A percentile compares a stretch with the other conserved stretches of the same genome.
Conservation (phyloP, 2,329 filamentous ascomycete genomes). For the Lasiodiplodia sp. region DNA sequence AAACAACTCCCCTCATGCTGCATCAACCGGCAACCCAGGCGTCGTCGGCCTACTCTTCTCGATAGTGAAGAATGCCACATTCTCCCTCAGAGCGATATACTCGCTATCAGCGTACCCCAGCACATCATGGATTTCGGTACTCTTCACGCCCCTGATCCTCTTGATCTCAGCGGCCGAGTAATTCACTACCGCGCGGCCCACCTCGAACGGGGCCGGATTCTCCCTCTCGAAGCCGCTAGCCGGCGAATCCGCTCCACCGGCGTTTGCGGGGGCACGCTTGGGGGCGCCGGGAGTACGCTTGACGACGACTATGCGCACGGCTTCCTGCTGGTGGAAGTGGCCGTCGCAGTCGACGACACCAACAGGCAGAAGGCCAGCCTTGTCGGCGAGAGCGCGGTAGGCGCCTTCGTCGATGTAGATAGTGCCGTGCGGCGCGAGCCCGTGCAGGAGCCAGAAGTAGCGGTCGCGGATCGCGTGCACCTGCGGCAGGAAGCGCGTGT, state of each 20-base stretch:
- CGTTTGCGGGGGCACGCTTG: neutral
- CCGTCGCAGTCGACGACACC: constrained; percentile 92
- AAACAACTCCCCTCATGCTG: neutral
- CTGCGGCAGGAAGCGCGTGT: constrained; percentile 92
- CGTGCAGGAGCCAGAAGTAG: constrained; percentile 97
- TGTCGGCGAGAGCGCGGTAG: constrained; percentile 77
- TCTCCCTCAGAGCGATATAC: constrained; percentile 88
- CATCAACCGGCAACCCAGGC: constrained; percentile 35
- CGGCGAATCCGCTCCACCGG: neutral
- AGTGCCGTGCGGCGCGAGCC: constrained; percentile 86
- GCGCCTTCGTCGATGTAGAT: constrained; percentile 94
- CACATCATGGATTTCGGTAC: constrained; percentile 77
- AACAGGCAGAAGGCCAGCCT: constrained; percentile 86
- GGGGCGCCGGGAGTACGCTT: constrained; percentile 53
- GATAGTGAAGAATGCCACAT: constrained; percentile 74
- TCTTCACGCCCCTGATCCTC: constrained; percentile 83
- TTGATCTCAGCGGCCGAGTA: constrained; percentile 87
- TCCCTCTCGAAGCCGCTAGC: constrained; percentile 39
- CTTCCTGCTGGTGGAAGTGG: constrained; percentile 88
- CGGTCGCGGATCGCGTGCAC: constrained; percentile 86
- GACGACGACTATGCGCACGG: constrained; percentile 84
- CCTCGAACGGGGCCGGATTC: constrained; percentile 64
- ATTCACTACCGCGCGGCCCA: constrained; percentile 89
- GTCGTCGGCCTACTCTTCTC: constrained; percentile 49
- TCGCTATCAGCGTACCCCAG: constrained; percentile 94